Percentiles rank a stretch among this genome's conserved stretches.
These are phyloP conservation scores for Aureobasidium sp. DNA, from an alignment of 2,329 filamentous ascomycete species.

Conservation along the genomic window DNA sequence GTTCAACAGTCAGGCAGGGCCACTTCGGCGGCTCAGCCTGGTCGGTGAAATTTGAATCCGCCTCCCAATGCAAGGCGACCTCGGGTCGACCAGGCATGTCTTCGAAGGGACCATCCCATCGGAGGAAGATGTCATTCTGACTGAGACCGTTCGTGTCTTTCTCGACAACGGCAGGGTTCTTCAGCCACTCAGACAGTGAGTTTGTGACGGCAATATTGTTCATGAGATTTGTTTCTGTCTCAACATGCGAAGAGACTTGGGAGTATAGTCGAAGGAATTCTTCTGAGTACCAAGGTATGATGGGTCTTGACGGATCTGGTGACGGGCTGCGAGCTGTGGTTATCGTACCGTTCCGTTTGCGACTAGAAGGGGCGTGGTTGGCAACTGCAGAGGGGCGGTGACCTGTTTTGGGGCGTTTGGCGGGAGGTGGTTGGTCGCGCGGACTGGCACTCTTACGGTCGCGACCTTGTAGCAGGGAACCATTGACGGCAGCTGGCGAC, in stretches of 20 bases:
- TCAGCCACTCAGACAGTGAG: conserved; percentile 70
- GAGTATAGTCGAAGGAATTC: conserved; percentile 61
- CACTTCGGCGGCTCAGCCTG: conserved; percentile 59
- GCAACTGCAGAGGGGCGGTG: conserved; percentile 74
- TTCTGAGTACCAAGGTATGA: conserved; percentile 30
- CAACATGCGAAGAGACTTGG: conserved; percentile 29
- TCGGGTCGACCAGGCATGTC: conserved; percentile 46
- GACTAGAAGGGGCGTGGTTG: conserved; percentile 58
- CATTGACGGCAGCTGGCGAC: conserved; percentile 58
- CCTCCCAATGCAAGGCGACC: conserved; percentile 46
- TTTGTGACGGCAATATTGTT: conserved; percentile 68
- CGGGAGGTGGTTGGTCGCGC: conserved; percentile 50
- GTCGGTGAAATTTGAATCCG: conserved; percentile 41
- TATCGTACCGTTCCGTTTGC: conserved; percentile 55
- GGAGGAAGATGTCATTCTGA: conserved; percentile 63
- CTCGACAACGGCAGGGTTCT: conserved; percentile 61
- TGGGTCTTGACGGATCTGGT: conserved; percentile 39
- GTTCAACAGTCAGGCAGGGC: conserved; percentile 56
- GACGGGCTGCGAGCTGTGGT: conserved; percentile 64
- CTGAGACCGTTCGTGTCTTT: conserved; percentile 57
- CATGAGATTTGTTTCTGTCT: conserved; percentile 68
- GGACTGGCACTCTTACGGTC: conserved; percentile 45
- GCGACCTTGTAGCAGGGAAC: conserved; percentile 34
- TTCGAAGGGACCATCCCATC: conserved; percentile 49
- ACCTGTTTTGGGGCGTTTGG: conserved; percentile 74